Percentiles rank a stretch among this genome's conserved stretches.
phyloP scores from a whole-genome alignment of 75 land plant species.

The Picea glauca region DNA sequence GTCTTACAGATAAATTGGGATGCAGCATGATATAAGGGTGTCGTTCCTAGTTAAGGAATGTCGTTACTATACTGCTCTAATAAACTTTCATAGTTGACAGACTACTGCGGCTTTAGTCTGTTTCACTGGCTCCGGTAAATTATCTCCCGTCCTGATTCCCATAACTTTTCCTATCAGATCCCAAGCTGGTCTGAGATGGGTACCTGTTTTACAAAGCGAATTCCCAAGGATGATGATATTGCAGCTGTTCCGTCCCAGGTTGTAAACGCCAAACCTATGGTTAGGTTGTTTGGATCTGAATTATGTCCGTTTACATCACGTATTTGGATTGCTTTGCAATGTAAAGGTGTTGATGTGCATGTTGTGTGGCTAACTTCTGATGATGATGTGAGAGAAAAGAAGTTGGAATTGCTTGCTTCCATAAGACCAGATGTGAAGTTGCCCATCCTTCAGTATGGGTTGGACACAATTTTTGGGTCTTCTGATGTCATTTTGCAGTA shows the following conservation, averaged over 20 bases:
- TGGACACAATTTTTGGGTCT: conserved; percentile 45
- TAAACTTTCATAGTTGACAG: no score
- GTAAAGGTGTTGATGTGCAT: conserved; percentile 42
- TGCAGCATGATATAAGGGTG: no score
- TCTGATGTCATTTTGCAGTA: conserved; percentile 48
- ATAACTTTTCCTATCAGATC: no score
- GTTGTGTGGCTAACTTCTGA: conserved; percentile 22
- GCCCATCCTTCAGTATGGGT: conserved; percentile 38
- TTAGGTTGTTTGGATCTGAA: conserved; percentile 44
- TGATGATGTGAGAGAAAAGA: conserved; percentile 14
- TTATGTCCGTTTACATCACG: conserved; percentile 43
- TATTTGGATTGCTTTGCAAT: conserved; percentile 60
- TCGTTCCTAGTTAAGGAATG: no score
- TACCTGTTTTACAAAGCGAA: background rate
- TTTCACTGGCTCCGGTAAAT: no score
- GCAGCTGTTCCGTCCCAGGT: conserved; percentile 18
- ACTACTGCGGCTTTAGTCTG: no score
- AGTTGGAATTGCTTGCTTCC: conserved; percentile 21
- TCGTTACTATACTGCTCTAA: no score
- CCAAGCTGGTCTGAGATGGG: background rate
- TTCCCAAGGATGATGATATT: background rate
- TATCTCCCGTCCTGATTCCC: no score
- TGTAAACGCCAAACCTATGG: conserved; percentile 4
- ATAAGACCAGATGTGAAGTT: conserved; percentile 25
- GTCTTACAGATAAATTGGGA: no score